These are phyloP conservation scores for Kazachstania sp. DNA, from an alignment of 1,139 yeast genomes.

Conservation along the genomic window DNA sequence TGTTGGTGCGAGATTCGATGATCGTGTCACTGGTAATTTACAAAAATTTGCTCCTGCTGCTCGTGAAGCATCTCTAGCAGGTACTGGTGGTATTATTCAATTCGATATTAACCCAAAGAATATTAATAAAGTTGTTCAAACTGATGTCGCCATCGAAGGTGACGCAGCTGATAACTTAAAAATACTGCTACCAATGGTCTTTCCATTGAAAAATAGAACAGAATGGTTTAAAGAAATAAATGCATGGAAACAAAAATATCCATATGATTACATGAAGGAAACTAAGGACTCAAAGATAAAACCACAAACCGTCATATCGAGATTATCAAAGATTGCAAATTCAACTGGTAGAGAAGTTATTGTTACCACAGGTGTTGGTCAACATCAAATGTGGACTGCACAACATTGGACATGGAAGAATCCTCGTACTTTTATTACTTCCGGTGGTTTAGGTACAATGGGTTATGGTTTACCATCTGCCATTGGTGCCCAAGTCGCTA, in stretches of 20 bases:
- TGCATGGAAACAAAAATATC: constrained; percentile 81
- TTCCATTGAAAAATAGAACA: constrained; percentile 54
- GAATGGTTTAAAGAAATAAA: constrained; percentile 71
- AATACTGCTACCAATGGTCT: constrained; percentile 61
- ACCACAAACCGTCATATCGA: constrained; percentile 84
- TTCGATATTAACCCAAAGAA: constrained; percentile 94
- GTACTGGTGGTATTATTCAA: constrained; percentile 92
- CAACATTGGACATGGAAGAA: constrained; percentile 90
- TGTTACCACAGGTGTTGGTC: constrained; percentile 97
- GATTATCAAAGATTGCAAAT: constrained; percentile 64
- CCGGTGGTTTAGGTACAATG: constrained; percentile 99
- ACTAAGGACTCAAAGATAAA: constrained; percentile 75
- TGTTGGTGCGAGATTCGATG: constrained; percentile 95
- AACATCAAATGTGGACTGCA: constrained; percentile 99
- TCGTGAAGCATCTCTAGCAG: constrained; percentile 74
- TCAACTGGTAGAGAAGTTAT: constrained; percentile 63
- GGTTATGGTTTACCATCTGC: constrained; percentile 97
- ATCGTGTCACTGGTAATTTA: constrained; percentile 88
- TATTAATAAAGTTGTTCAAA: constrained; percentile 94
- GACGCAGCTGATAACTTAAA: constrained; percentile 77
- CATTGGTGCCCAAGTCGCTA: constrained; percentile 95
- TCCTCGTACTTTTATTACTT: constrained; percentile 89
- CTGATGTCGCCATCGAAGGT: constrained; percentile 95
- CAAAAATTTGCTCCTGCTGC: constrained; percentile 92
- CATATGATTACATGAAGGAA: constrained; percentile 69